A percentile compares a stretch with the other conserved stretches of the same genome.
phyloP scores from a whole-genome alignment of 2,329 filamentous ascomycete genomes.

The Trichophyton schoenleinii region DNA sequence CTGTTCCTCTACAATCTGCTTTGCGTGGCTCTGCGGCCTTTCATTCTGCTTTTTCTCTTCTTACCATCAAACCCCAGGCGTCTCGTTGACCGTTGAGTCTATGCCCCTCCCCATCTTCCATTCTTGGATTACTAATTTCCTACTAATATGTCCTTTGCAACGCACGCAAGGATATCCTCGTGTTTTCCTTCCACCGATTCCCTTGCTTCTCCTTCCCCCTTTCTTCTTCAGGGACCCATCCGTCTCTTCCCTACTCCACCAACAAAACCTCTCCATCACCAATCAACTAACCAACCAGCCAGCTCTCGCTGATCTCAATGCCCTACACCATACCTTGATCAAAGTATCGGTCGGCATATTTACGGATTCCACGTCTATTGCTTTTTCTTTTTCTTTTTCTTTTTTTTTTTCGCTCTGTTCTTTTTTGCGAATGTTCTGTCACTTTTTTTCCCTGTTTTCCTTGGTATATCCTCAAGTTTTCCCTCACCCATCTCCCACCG shows the following conservation, averaged over 20 bases:
- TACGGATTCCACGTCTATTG: constrained; percentile 7
- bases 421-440: no score
- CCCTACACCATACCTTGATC: background rate
- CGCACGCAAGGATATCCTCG: constrained; percentile 2
- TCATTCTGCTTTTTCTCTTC: background rate
- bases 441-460: background rate
- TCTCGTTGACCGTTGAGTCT: background rate
- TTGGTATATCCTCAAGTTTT: background rate
- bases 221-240: no score
- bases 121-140: constrained; percentile 1
- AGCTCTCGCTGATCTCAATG: background rate
- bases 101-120: background rate
- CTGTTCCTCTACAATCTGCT: background rate
- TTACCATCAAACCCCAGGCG: background rate
- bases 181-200: background rate
- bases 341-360: background rate
- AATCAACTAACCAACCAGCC: background rate
- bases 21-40: background rate
- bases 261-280: background rate
- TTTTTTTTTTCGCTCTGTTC: no score
- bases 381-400: background rate
- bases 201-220: background rate
- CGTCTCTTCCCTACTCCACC: background rate
- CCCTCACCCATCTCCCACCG: background rate
- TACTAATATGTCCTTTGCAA: constrained; percentile 10